Evolutionary conservation across 2,329 filamentous ascomycete species (phyloP), one percentile per base, ranked within the genome.

Genomic region (Sporothrix pallida): DNA sequence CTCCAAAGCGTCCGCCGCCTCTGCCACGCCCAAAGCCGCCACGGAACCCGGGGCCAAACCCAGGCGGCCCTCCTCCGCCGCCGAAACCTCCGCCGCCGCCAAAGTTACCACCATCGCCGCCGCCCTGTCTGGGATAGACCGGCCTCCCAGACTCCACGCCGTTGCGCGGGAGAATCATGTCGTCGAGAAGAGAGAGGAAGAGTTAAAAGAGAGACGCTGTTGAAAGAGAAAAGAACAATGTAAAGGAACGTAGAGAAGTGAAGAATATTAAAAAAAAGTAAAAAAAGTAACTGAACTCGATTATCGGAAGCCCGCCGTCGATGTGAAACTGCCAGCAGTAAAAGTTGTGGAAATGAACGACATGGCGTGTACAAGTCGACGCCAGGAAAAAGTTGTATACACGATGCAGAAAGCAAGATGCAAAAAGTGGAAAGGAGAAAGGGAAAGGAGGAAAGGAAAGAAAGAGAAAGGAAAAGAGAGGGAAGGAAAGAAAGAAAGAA

Each of bases 371-470:
- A n/a, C n/a, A 26, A 52, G 54, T 46, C 17, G 17, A 62, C 10
- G 26, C 60, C 10, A 17, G 54, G 54, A 26, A 52, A 13, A 23
- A 54, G 13, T 37, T 62, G 20, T 20, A 15, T 63, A 44, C 70
- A 63, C 70, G 70, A 71, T 63, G 58, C 56, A 71, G 15, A 50
- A 62, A 63, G 67, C 44, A 37, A 60, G 52, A 58, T 70, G 67
- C 23, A 56, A 20, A 54, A 15, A 10, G 46, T 5, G 7, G 42
- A 13, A 54, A 69, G 9, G 17, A 6, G 9, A 20, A n/a, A 65
- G 17, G 60, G 31, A 46, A n/a, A 23, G 13, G 20, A 20, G 9
- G 9, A 20, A 23, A 6, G 10, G 26, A 31, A 48, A 26, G 23
- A 20, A 13, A 8, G 12, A 12, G 7, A 20, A 58, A 20, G 7